Percentiles rank a stretch among this genome's conserved stretches.
Evolutionary conservation across 78 protist genomes (phyloP).

Genomic region (Cavenderia fasciculata): DNA sequence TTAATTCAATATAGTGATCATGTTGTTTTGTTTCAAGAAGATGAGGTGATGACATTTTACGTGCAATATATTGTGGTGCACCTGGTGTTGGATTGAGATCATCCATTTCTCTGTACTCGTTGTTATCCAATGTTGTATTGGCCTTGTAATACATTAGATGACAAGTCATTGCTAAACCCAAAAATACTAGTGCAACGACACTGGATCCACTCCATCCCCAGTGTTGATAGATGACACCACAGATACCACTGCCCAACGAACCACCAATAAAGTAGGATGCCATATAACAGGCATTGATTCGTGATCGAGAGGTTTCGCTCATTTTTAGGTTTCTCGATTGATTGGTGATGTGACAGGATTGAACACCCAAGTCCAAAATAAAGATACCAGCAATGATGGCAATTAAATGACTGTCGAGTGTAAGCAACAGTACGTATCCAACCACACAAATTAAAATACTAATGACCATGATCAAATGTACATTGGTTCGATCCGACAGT

Average conservation of each 20-base stretch:
- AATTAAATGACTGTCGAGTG: conserved; percentile 13
- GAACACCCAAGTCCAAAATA: conserved; percentile 58
- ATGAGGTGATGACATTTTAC: too few species aligned
- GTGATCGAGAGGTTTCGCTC: not conserved
- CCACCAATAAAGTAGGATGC: conserved; percentile 67
- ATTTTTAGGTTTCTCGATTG: conserved; percentile 22
- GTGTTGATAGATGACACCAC: not conserved
- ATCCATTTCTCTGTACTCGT: too few species aligned
- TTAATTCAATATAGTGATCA: too few species aligned
- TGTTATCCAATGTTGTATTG: too few species aligned
- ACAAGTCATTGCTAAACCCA: conserved; percentile 22
- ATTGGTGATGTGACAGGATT: conserved; percentile 40
- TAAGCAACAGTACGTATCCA: conserved; percentile 13
- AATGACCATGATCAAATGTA: not conserved
- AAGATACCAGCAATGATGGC: conserved; percentile 56
- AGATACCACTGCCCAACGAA: conserved; percentile 30
- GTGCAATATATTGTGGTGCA: too few species aligned
- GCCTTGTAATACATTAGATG: conserved; percentile 22
- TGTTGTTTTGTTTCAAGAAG: too few species aligned
- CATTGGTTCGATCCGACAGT: not conserved
- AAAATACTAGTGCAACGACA: conserved; percentile 8
- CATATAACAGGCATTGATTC: conserved; percentile 43
- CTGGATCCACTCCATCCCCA: conserved; percentile 16
- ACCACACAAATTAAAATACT: not conserved
- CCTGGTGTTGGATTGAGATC: too few species aligned